Base-by-base conservation (phyloP, 805 yeast genomes). In the Cyberlindnera petersonii region DNA sequence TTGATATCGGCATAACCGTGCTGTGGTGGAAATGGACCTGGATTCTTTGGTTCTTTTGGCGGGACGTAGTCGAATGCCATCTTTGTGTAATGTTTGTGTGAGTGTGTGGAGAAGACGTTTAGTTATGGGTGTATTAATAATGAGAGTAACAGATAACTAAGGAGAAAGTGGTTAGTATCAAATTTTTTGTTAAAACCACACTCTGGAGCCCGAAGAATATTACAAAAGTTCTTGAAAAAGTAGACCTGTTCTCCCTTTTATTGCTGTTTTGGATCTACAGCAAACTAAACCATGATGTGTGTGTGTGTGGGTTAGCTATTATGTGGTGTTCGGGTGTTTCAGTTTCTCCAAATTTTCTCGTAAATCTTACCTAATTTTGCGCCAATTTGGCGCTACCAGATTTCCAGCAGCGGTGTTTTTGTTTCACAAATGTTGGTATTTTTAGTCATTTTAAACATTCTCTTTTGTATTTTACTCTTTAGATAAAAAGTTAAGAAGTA, bases 11-110 rank as follows among this genome's bases (percentile, higher is more conserved):
- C 27, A 31, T 55, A 55, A 2, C 59, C 59, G 21, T 49, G 47
- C 28, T 55, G 59, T 10, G 18, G 42, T 3, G 35, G 20, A 31
- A 55, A 53, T 3, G 55, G 50, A 10, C 54, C 57, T 4, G 52
- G 47, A 24, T 49, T 47, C 11, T 33, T 24, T 19, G 59, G 59
- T 19, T 39, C 35, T 11, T 44, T 35, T 15, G 59, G 59, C 15
- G 54, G 55, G 6, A 31, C 23, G 31, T 47, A 48, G 24, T 31
- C 29, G 39, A 40, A 48, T 2, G 35, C 44, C 49, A 48, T 47
- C n/a, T 9, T 31, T 26, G 8, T 26, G n/a, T n/a, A n/a, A n/a
- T n/a, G n/a, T n/a, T n/a, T 30, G 18, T 9, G 31, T 14, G 24
- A 22, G 24, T 11, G 10, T 9, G 31, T n/a, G 13, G 20, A 8